phyloP scores from a whole-genome alignment of 148 eudicot species.

The Camellia lanceoleosa region DNA sequence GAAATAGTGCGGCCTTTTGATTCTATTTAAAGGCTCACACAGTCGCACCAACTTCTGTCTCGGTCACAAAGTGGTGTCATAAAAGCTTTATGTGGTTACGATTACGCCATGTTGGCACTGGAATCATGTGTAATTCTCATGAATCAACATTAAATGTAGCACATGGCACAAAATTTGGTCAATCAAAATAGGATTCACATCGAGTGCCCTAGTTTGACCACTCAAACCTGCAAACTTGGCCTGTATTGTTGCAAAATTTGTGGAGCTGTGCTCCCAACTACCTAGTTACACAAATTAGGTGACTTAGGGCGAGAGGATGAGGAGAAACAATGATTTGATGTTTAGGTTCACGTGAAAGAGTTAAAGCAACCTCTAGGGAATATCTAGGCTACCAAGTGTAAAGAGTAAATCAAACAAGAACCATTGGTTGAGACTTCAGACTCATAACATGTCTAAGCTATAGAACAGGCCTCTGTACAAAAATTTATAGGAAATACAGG shows the following conservation, averaged over 20 bases:
- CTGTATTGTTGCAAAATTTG: neutral
- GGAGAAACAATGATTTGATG: neutral
- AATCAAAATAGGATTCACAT: no score
- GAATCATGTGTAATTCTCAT: no score
- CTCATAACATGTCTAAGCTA: neutral
- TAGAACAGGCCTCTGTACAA: neutral
- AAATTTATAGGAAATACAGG: neutral
- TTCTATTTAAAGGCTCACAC: no score
- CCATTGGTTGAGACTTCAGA: neutral
- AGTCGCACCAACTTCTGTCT: no score
- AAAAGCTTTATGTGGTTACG: no score
- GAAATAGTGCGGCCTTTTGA: no score
- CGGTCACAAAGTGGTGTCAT: no score
- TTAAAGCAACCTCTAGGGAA: neutral
- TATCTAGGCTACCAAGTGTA: neutral
- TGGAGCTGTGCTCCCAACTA: neutral
- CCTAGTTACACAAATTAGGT: neutral
- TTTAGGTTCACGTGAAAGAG: neutral
- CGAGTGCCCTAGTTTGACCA: no score
- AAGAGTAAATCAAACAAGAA: conserved; percentile 7
- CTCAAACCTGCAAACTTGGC: no score
- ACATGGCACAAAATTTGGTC: no score
- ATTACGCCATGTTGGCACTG: no score
- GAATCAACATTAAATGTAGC: no score
- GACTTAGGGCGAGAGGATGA: neutral